Base-by-base conservation (phyloP, 768 basidiomycete genomes). In the Lepiota subincarnata region DNA sequence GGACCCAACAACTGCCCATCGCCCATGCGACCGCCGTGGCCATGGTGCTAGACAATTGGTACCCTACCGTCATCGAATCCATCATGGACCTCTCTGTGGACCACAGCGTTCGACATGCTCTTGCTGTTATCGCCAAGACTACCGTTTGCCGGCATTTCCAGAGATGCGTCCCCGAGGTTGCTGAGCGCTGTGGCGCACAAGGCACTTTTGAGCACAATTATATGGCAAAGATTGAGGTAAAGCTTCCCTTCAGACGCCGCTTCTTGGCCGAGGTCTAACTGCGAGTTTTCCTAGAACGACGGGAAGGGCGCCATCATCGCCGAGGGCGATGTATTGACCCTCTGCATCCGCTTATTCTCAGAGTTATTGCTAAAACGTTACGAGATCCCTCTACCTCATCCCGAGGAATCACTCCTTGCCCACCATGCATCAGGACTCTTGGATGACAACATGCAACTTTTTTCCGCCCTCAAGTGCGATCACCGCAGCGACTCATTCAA, bases 121-220 rank as follows among this genome's bases (percentile, higher is more conserved):
- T 83, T 56, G 76, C 82, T 11, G 78, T 81, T 19, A 76, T 80
- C 50, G 67, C 73, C 45, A 86, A 86, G 66, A 70, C 82, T 6
- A 77, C 77, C 1, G 70, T 82, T 44, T 74, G 77, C 40, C 74
- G 77, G 4, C 81, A 83, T 52, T 75, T 78, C 57, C 78, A 80
- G 57, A 68, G 76, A 14, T 78, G 74, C 55, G 68, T 74, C 6
- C 66, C 75, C 8, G 77, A 79, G 51, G 70, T 85, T n/a, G 72
- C 80, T 4, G 84, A 87, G 56, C 73, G 84, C 10, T 84, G 80
- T 53, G 84, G 84, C 44, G 84, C 82, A 2, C 83, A 85, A 64
- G 83, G 84, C 2, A 76, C 81, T 0, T 84, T 84, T 51, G 83
- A 81, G 47, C 76, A 79, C 50, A 86, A 86, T 59, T 79, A 81